Percentiles rank a stretch among this genome's conserved stretches.
Conservation (phyloP, 345 rosid genomes). For the Syzygium jambos region DNA sequence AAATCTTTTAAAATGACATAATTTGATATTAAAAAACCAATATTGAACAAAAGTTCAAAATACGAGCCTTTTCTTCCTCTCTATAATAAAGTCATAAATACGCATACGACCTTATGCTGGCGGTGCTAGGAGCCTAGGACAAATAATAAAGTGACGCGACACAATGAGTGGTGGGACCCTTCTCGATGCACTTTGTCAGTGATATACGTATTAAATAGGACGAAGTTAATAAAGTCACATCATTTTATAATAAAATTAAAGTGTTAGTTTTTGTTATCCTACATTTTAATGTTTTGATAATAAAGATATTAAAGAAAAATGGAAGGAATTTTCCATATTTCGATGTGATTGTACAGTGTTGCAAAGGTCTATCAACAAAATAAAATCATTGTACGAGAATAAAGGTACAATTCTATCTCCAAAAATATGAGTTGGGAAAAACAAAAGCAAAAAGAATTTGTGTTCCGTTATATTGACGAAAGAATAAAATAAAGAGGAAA, state of each 20-base stretch:
- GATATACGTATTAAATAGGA: not conserved
- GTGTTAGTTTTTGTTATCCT: not conserved
- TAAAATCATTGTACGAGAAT: not conserved
- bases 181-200: rapidly evolving
- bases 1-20: too few species aligned
- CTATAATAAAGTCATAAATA: too few species aligned
- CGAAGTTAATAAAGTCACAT: not conserved
- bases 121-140: too few species aligned
- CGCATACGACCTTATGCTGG: too few species aligned
- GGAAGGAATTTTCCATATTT: not conserved
- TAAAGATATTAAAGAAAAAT: not conserved
- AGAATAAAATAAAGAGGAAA: not conserved
- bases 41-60: too few species aligned
- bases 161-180: not conserved
- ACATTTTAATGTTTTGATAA: not conserved
- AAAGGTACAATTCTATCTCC: not conserved
- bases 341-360: not conserved
- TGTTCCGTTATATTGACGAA: not conserved
- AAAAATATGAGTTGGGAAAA: not conserved
- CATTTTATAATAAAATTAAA: not conserved
- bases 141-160: too few species aligned
- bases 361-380: not conserved
- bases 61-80: too few species aligned
- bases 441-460: not conserved
- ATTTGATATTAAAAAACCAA: too few species aligned